Conservation (phyloP, 371 early-diverging fungal species). For the Rhizopus arrhizus region DNA sequence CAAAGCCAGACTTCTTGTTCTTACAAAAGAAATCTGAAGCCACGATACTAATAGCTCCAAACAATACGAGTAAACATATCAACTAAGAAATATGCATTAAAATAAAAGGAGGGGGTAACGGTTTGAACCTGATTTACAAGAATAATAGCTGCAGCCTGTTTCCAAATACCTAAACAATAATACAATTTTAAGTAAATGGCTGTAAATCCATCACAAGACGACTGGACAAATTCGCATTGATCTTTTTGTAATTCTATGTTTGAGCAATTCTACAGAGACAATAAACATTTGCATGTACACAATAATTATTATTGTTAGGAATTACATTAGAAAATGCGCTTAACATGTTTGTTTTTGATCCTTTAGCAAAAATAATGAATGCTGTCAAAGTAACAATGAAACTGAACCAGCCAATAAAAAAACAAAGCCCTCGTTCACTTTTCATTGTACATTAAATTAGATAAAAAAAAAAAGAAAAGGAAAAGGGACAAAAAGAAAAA, state of each 20-base stretch:
- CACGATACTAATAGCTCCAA: conserved; percentile 67
- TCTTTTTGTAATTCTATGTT: conserved; percentile 55
- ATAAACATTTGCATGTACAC: background rate
- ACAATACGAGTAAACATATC: conserved; percentile 46
- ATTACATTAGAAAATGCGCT: background rate
- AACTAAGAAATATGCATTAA: conserved; percentile 18
- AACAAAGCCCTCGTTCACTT: background rate
- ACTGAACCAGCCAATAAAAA: background rate
- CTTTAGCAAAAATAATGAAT: background rate
- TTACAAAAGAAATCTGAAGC: conserved; percentile 77
- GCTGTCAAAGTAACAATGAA: background rate
- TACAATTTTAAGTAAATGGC: conserved; percentile 62
- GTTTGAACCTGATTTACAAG: conserved; percentile 40
- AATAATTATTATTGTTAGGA: background rate
- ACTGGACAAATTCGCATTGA: conserved; percentile 58
- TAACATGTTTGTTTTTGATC: background rate
- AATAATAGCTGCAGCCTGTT: conserved; percentile 38
- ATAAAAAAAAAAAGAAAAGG: background rate
- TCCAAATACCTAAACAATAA: conserved; percentile 57
- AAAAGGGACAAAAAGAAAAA: background rate
- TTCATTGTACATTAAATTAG: background rate
- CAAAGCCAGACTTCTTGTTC: background rate
- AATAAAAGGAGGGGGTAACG: background rate
- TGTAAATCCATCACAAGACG: conserved; percentile 55
- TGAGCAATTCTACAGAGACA: conserved; percentile 7